phyloP scores from a whole-genome alignment of 805 yeast genomes.

The Danielia oregonensis region DNA sequence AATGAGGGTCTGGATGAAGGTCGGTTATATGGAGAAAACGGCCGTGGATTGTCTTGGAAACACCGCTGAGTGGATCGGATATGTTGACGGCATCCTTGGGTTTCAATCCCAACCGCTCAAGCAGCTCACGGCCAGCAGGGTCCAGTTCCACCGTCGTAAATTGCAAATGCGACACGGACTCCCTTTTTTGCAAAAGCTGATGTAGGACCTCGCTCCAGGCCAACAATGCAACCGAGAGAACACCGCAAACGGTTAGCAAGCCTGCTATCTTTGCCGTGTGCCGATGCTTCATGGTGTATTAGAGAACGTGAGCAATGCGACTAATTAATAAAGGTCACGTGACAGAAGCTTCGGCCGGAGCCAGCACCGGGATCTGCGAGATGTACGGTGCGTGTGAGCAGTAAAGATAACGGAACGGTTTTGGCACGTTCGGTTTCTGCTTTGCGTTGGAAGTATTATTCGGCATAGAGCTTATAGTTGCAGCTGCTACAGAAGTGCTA shows the following conservation, averaged over 20 bases:
- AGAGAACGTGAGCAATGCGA: constrained; percentile 4
- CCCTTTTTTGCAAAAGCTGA: neutral
- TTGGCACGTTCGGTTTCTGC: no score
- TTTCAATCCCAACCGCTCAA: constrained; percentile 28
- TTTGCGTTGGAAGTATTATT: no score
- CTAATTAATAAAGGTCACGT: neutral
- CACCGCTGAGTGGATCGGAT: constrained; percentile 15
- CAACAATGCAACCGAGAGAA: neutral
- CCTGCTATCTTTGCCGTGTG: no score
- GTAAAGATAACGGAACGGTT: no score
- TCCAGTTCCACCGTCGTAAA: neutral
- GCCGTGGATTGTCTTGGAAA: constrained; percentile 51
- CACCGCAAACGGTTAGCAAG: neutral
- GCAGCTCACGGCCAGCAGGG: neutral
- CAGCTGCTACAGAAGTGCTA: no score
- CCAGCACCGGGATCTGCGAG: no score
- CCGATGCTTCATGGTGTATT: no score
- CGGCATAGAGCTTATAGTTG: no score
- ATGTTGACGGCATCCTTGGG: constrained; percentile 28
- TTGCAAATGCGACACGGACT: neutral
- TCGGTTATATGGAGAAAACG: constrained; percentile 84
- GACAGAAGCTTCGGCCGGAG: no score
- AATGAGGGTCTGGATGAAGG: constrained; percentile 77
- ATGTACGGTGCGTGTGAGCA: no score
- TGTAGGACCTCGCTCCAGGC: neutral